Evolutionary conservation across 2,329 filamentous ascomycete genomes (phyloP), one percentile per base, ranked within the genome.

Genomic region (Cladophialophora chaetospira): DNA sequence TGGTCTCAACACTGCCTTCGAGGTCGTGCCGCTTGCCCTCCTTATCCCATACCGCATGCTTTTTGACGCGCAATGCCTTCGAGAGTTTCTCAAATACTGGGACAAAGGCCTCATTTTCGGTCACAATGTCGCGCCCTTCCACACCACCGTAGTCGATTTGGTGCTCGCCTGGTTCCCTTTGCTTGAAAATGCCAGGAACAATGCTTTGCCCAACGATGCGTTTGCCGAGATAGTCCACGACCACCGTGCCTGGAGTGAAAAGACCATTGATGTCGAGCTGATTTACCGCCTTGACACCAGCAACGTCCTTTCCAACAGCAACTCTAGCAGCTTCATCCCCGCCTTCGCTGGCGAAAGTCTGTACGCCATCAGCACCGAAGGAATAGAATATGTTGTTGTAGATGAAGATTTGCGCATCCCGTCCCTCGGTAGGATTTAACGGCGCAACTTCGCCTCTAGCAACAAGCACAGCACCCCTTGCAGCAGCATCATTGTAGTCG

Each of bases 351-450:
- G 91, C 92, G 73, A 99, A 99, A 13, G 94, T 99, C 40, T 94
- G 93, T 43, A 97, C 94, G 50, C 94, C 95, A 72, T 99, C 94
- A 42, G 94, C 93, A 61, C 94, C 94, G 67, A 97, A 97, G 0
- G 94, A 97, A 79, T 96, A 99, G 79, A 99, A 99, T 65, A 99
- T 91, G 75, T 99, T 99, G 80, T 97, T 97, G 79, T 97, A 97
- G 21, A 99, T 93, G 69, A 96, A 99, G 64, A 99, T 99, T 72
- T 99, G 94, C 3, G 94, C 94, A 72, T 99, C 93, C 65, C 82
- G 85, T 62, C 82, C 86, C 75, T 99, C 94, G 0, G 93, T 97
- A 5, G 94, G 95, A 76, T 99, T 99, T 53, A 99, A 77, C 5
- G 94, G 91, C 17, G 91, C 87, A 62, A 99, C 88, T 72, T 99